Conservation (phyloP, 805 yeast species). For the Wickerhamomyces sydowiorum region DNA sequence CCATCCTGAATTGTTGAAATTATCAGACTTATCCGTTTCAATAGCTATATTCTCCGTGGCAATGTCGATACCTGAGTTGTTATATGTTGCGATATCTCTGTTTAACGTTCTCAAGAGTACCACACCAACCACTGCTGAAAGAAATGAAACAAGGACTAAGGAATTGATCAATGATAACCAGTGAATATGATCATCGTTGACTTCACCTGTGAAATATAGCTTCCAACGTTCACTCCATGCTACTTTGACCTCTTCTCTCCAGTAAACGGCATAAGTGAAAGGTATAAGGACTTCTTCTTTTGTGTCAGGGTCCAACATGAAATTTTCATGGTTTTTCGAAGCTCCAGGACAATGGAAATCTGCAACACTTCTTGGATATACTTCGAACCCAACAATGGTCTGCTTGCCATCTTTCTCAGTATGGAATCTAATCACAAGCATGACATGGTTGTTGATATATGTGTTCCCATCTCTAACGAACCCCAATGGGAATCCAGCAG, state of each 20-base stretch:
- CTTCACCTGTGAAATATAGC: slow-evolving; percentile 54
- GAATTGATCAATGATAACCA: slow-evolving; percentile 78
- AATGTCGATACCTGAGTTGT: slow-evolving; percentile 17
- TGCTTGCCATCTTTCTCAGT: slow-evolving; percentile 36
- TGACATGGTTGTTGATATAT: slow-evolving; percentile 72
- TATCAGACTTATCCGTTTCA: slow-evolving; percentile 22
- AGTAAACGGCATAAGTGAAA: slow-evolving; percentile 79
- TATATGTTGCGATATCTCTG: slow-evolving; percentile 39
- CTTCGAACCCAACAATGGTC: slow-evolving; percentile 84
- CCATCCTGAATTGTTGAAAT: slow-evolving; percentile 39
- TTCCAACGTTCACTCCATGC: slow-evolving; percentile 71
- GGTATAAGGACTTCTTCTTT: slow-evolving; percentile 47
- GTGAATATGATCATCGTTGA: slow-evolving; percentile 50
- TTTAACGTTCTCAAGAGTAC: slow-evolving; percentile 53
- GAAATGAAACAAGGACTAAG: slow-evolving; percentile 52
- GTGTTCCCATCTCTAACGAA: slow-evolving; percentile 53
- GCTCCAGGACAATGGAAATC: slow-evolving; percentile 72
- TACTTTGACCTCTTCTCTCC: slow-evolving; percentile 74
- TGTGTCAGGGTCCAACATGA: slow-evolving; percentile 41
- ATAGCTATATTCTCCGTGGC: slow-evolving; percentile 18
- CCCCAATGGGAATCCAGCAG: slow-evolving; percentile 85
- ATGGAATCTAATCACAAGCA: slow-evolving; percentile 74
- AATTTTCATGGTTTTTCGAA: slow-evolving; percentile 51
- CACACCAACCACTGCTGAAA: slow-evolving; percentile 60
- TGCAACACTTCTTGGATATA: slow-evolving; percentile 76